Percentiles rank a stretch among this genome's conserved stretches.
phyloP scores from a whole-genome alignment of 139 green algal species.

The Volvox reticuliferus region DNA sequence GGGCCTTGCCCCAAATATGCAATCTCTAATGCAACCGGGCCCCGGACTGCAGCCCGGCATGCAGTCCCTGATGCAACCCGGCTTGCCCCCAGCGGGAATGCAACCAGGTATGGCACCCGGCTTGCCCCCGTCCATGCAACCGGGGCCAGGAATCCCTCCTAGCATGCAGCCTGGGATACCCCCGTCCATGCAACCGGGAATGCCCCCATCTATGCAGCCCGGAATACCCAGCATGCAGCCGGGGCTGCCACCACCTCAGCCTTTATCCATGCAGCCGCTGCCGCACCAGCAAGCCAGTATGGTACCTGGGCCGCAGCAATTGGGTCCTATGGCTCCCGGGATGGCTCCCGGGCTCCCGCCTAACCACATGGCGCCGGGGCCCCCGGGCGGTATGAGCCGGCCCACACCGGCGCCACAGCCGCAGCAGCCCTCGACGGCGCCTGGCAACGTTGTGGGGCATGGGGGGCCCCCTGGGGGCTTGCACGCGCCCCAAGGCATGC shows the following conservation, averaged over 20 bases:
- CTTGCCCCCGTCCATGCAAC: background rate
- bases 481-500: background rate
- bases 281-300: background rate
- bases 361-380: background rate
- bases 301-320: background rate
- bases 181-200: background rate
- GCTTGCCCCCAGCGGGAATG: background rate
- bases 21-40: background rate
- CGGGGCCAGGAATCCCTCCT: background rate
- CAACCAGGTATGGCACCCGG: background rate
- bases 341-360: conserved; percentile 1
- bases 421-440: background rate
- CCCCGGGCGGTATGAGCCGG: background rate
- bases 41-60: conserved; percentile 11
- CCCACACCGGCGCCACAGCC: background rate
- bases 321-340: background rate
- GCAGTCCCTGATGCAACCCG: background rate
- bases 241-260: background rate
- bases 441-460: background rate
- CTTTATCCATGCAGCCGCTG: background rate
- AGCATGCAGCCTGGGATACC: background rate
- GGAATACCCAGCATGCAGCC: conserved; percentile 7
- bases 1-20: background rate
- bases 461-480: too few relatives aligned
- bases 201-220: background rate